A percentile compares a stretch with the other conserved stretches of the same genome.
phyloP scores from a whole-genome alignment of 208 protist species.

The Wallacemonas sp. region DNA sequence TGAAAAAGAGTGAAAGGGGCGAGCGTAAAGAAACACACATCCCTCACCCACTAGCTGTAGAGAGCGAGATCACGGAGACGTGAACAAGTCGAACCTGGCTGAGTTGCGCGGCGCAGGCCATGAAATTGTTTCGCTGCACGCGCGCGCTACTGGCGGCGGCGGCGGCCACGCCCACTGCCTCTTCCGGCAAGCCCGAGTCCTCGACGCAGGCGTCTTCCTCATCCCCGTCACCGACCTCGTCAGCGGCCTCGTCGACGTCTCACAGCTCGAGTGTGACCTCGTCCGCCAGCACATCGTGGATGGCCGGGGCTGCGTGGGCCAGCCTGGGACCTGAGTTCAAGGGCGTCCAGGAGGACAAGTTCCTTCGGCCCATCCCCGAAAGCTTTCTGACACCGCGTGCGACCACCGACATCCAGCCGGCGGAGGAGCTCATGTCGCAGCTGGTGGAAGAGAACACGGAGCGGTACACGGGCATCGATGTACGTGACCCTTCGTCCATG shows the following conservation, averaged over 20 bases:
- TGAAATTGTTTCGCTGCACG: conserved; percentile 4
- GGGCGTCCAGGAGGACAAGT: conserved; percentile 71
- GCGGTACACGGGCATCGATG: conserved; percentile 79
- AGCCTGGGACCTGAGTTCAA: conserved; percentile 82
- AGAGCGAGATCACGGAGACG: too few relatives aligned
- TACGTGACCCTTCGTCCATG: conserved; percentile 78
- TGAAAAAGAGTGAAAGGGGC: too few relatives aligned
- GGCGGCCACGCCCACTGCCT: background rate
- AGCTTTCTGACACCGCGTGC: conserved; percentile 76
- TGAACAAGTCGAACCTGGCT: too few relatives aligned
- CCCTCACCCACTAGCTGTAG: too few relatives aligned
- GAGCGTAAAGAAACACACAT: too few relatives aligned
- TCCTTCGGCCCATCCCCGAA: conserved; percentile 53
- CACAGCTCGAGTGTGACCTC: background rate
- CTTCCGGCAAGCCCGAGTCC: background rate
- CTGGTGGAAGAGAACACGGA: conserved; percentile 69
- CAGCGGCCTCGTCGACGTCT: background rate
- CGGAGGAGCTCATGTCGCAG: conserved; percentile 56
- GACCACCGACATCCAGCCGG: conserved; percentile 67
- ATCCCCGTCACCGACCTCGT: background rate
- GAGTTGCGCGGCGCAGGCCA: too few relatives aligned
- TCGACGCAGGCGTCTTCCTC: background rate
- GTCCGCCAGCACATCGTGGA: conserved; percentile 45
- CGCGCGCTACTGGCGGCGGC: background rate
- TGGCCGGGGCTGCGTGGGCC: conserved; percentile 82